phyloP scores from a whole-genome alignment of 495 filamentous ascomycete genomes.

The Aspergillus sparsus region DNA sequence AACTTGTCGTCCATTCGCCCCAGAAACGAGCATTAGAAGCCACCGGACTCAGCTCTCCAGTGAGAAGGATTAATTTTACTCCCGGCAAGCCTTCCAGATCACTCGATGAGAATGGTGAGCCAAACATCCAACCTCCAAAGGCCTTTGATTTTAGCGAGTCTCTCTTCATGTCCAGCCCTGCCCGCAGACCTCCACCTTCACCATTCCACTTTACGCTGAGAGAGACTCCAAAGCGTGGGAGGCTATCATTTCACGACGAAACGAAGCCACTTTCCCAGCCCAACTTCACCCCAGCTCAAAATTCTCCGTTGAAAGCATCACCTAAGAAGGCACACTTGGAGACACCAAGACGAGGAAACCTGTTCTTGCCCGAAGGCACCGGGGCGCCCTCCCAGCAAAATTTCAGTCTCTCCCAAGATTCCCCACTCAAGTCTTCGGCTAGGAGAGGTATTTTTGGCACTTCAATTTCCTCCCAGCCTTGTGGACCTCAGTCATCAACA shows the following conservation, averaged over 20 bases:
- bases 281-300: conserved; percentile 31
- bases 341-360: conserved; percentile 26
- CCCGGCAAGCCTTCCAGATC: conserved; percentile 30
- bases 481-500: conserved; percentile 34
- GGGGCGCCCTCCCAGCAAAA: conserved; percentile 28
- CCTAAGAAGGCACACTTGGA: conserved; percentile 32
- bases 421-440: conserved; percentile 49
- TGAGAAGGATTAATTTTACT: conserved; percentile 45
- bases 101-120: conserved; percentile 44
- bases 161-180: conserved; percentile 50
- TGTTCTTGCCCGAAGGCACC: conserved; percentile 24
- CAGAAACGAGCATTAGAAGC: conserved; percentile 32
- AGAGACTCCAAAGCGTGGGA: conserved; percentile 37
- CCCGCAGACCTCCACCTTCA: conserved; percentile 50
- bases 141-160: conserved; percentile 41
- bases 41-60: conserved; percentile 40
- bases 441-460: conserved; percentile 43
- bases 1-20: conserved; percentile 43
- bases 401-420: conserved; percentile 31
- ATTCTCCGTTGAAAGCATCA: conserved; percentile 33
- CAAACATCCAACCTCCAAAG: conserved; percentile 33
- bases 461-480: conserved; percentile 29
- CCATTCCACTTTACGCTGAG: conserved; percentile 50
- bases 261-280: conserved; percentile 24
- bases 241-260: conserved; percentile 27